Conservation (phyloP, 2,329 filamentous ascomycete species). For the Xylaria sp. region DNA sequence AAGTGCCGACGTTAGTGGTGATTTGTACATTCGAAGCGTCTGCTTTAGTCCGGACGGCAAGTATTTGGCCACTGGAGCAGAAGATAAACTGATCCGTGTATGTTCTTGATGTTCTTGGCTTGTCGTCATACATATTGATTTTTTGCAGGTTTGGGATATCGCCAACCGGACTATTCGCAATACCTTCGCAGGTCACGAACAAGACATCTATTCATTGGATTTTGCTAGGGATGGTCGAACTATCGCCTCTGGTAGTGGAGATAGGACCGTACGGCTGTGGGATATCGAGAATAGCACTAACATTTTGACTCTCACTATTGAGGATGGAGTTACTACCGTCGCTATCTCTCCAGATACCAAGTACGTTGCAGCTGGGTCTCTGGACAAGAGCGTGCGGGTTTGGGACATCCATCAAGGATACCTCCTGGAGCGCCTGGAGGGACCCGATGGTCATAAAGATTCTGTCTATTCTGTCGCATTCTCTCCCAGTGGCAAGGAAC, state of each 20-base stretch:
- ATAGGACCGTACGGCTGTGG: conserved; percentile 95
- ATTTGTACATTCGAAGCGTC: conserved; percentile 96
- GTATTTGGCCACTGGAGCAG: conserved; percentile 93
- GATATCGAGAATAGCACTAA: conserved; percentile 88
- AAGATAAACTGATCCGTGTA: conserved; percentile 96
- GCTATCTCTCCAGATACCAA: conserved; percentile 96
- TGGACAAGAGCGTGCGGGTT: conserved; percentile 97
- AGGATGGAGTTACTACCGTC: conserved; percentile 97
- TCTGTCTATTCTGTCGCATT: conserved; percentile 98
- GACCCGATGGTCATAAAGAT: conserved; percentile 93
- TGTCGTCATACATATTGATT: conserved; percentile 27
- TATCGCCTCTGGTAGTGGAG: conserved; percentile 94
- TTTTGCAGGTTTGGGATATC: conserved; percentile 90
- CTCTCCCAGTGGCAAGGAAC: conserved; percentile 89
- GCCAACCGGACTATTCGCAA: conserved; percentile 83
- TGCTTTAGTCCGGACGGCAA: conserved; percentile 98
- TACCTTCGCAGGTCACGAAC: conserved; percentile 95
- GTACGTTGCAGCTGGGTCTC: conserved; percentile 91
- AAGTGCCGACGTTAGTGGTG: conserved; percentile 84
- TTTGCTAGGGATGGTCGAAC: conserved; percentile 93
- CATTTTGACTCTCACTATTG: conserved; percentile 87
- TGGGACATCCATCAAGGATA: conserved; percentile 92
- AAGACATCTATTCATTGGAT: conserved; percentile 97
- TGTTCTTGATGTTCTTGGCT: conserved; percentile 51
- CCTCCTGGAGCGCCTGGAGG: conserved; percentile 90